Base-by-base conservation (phyloP, 805 yeast species). In the Phaffomyces antillensis region DNA sequence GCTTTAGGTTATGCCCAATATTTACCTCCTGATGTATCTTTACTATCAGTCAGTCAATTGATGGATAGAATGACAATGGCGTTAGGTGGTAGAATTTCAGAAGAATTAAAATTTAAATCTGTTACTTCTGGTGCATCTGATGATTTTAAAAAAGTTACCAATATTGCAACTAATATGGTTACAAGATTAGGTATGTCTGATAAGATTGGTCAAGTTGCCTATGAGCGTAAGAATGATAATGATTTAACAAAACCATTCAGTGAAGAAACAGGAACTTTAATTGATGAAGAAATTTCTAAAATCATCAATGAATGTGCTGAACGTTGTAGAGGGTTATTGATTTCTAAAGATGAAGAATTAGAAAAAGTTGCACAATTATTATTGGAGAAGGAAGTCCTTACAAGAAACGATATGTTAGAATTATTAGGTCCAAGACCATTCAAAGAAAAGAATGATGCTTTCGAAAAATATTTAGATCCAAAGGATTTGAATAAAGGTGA, bases 1-100 rank as follows among this genome's bases (percentile, higher is more conserved):
- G 96, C 98, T 3, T 73, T 93, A 43, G 99, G 99, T 20, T 93
- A 95, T 63, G 99, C 99, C 2, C 96, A 93, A 63, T 95, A 91
- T 61, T 73, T 95, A 52, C 99, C 99, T 3, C 88, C 91, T 41
- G 99, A 93, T 62, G 81, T 83, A 47, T 89, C 86, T 59, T 70
- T 93, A 58, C 70, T 86, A 53, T 77, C 83, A 28, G 81, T 82
- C 46, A 75, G 79, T 51, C 96, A 93, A 64, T 76, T 90, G 50
- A 73, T 72, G 52, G 96, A 93, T 63, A 77, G 95, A 52, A 90
- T 93, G 95, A 80, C 89, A 25, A 95, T 93, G 98, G 85, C 97
- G 0, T 72, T 93, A 39, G 99, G 98, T 36, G 99, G 99, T 17
- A 77, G 99, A 56, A 97, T 93, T 17, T 81, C 95, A 34, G 99